Percentiles rank a stretch among this genome's conserved stretches.
These are phyloP conservation scores for Leishmania amazonensis DNA, from an alignment of 208 protist genomes.

Conservation along the genomic window DNA sequence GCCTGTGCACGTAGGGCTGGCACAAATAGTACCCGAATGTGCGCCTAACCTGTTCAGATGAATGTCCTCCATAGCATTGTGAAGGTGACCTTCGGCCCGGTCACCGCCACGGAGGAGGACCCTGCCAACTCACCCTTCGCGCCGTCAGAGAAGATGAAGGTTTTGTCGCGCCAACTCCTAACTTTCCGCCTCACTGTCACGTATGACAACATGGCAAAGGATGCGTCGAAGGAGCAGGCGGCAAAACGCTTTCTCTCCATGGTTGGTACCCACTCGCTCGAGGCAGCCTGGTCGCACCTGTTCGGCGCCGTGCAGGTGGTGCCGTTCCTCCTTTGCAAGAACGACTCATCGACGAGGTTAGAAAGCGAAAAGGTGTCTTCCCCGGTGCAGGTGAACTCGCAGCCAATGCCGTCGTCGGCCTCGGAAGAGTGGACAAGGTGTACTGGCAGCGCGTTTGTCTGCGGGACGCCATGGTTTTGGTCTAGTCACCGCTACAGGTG, in stretches of 20 bases:
- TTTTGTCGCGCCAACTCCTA: constrained; percentile 49
- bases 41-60: constrained; percentile 26
- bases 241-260: constrained; percentile 39
- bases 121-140: neutral
- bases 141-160: constrained; percentile 14
- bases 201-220: constrained; percentile 31
- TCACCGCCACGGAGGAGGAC: neutral
- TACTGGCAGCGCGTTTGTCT: constrained; percentile 26
- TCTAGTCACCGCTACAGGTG: constrained; percentile 16
- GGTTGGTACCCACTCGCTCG: constrained; percentile 46
- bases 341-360: neutral
- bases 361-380: neutral
- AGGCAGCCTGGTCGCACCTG: constrained; percentile 45
- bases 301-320: constrained; percentile 46
- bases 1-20: neutral
- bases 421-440: neutral
- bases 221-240: constrained; percentile 23
- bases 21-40: neutral
- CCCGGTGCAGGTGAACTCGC: neutral
- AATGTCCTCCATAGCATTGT: constrained; percentile 38
- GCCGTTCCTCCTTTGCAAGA: constrained; percentile 32
- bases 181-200: constrained; percentile 44
- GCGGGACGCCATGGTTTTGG: constrained; percentile 40
- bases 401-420: neutral
- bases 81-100: constrained; percentile 33